Conservation (phyloP, 495 filamentous ascomycete species). For the Daldinia grandis region DNA sequence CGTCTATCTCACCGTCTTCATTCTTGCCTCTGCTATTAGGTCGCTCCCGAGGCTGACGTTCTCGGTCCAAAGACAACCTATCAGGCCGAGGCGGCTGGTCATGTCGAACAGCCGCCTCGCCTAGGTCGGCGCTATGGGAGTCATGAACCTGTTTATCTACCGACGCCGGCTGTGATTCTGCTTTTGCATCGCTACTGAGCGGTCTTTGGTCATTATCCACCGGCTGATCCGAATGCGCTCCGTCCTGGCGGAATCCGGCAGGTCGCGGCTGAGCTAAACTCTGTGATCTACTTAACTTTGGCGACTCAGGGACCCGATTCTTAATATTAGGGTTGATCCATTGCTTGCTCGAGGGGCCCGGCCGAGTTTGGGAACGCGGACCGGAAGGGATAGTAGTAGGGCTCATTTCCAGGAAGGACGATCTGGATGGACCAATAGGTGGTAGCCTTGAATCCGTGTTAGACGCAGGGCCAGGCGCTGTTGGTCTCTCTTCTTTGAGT, state of each 20-base stretch:
- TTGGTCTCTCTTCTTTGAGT: constrained; percentile 56
- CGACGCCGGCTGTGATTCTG: constrained; percentile 42
- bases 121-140: constrained; percentile 46
- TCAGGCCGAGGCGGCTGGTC: constrained; percentile 54
- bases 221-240: constrained; percentile 52
- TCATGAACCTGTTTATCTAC: constrained; percentile 47
- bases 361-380: constrained; percentile 61
- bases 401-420: constrained; percentile 60
- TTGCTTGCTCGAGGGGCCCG: constrained; percentile 62
- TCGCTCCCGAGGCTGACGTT: constrained; percentile 38
- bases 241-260: constrained; percentile 53
- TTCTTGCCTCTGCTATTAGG: constrained; percentile 7
- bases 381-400: constrained; percentile 65
- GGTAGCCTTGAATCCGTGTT: constrained; percentile 48
- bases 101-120: constrained; percentile 45
- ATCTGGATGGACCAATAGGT: constrained; percentile 57
- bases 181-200: constrained; percentile 57
- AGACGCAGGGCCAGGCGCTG: constrained; percentile 44
- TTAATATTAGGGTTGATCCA: constrained; percentile 66
- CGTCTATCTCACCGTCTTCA: constrained; percentile 17
- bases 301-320: constrained; percentile 56
- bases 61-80: constrained; percentile 49
- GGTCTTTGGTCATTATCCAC: constrained; percentile 52
- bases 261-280: constrained; percentile 53
- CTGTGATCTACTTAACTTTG: constrained; percentile 53